Conservation (phyloP, 2,329 filamentous ascomycete species). For the Calonectria pauciramosa region DNA sequence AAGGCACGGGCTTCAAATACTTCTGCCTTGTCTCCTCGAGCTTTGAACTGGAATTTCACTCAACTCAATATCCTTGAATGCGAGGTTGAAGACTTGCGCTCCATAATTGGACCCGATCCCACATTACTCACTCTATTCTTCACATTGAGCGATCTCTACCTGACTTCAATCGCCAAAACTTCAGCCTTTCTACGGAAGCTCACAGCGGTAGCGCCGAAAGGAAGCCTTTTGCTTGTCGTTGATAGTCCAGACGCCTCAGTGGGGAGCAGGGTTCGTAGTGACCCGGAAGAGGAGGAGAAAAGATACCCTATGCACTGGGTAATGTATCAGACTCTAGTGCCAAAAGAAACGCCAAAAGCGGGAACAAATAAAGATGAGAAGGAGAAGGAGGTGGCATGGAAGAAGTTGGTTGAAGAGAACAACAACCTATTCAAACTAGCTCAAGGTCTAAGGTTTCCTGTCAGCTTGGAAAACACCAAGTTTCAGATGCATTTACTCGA, state of each 20-base stretch:
- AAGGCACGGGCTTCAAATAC: not conserved
- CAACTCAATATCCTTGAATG: not conserved
- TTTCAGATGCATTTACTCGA: not conserved
- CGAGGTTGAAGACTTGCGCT: not conserved
- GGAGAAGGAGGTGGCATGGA: not conserved
- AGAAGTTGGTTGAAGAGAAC: not conserved
- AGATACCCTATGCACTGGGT: not conserved
- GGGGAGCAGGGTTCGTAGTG: not conserved
- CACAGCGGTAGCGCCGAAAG: not conserved
- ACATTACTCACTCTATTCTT: not conserved
- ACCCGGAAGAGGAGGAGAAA: not conserved
- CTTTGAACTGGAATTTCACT: not conserved
- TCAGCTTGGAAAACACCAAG: not conserved
- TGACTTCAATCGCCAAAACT: not conserved
- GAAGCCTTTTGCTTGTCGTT: not conserved
- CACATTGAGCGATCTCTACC: constrained; percentile 1
- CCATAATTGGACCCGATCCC: not conserved
- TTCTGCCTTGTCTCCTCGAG: not conserved
- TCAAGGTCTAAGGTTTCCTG: not conserved
- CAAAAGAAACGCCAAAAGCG: not conserved
- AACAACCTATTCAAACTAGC: not conserved
- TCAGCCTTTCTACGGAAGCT: not conserved
- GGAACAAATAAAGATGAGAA: not conserved
- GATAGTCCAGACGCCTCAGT: not conserved
- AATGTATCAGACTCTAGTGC: not conserved